Evolutionary conservation across 768 basidiomycete species (phyloP).

Genomic region (Boletus vermiculosoides): DNA sequence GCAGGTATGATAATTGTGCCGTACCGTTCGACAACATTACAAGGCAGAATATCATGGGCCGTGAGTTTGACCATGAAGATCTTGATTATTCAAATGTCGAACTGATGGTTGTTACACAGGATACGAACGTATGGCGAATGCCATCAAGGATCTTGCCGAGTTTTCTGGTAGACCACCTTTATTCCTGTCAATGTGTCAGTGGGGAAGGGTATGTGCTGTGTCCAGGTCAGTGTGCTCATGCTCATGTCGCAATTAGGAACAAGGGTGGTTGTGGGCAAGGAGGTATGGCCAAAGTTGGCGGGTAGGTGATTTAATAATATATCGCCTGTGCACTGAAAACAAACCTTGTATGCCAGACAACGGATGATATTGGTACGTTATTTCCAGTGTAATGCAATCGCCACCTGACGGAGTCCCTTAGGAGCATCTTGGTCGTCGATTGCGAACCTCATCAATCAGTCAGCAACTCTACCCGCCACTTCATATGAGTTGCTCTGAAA

Average conservation of each 20-base stretch:
- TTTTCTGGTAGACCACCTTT: slow-evolving; percentile 52
- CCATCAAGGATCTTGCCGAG: slow-evolving; percentile 49
- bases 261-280: slow-evolving; percentile 65
- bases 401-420: slow-evolving; percentile 15
- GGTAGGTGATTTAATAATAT: slow-evolving; percentile 35
- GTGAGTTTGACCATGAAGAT: slow-evolving; percentile 33
- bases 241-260: slow-evolving; percentile 39
- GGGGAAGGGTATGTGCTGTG: slow-evolving; percentile 52
- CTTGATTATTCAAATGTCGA: not conserved
- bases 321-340: not conserved
- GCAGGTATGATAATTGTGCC: slow-evolving; percentile 62
- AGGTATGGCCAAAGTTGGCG: slow-evolving; percentile 65
- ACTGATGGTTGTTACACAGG: slow-evolving; percentile 36
- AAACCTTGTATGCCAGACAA: slow-evolving; percentile 39
- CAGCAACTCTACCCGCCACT: not conserved
- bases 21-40: slow-evolving; percentile 58
- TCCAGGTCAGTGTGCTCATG: not conserved
- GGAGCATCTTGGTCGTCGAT: slow-evolving; percentile 52
- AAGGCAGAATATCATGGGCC: slow-evolving; percentile 54
- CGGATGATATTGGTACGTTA: slow-evolving; percentile 44
- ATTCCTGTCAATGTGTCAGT: slow-evolving; percentile 62
- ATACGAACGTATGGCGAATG: slow-evolving; percentile 58
- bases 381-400: not conserved
- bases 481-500: not conserved
- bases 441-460: slow-evolving; percentile 55